Evolutionary conservation across 2,329 filamentous ascomycete genomes (phyloP).

Genomic region (Metarhizium album): DNA sequence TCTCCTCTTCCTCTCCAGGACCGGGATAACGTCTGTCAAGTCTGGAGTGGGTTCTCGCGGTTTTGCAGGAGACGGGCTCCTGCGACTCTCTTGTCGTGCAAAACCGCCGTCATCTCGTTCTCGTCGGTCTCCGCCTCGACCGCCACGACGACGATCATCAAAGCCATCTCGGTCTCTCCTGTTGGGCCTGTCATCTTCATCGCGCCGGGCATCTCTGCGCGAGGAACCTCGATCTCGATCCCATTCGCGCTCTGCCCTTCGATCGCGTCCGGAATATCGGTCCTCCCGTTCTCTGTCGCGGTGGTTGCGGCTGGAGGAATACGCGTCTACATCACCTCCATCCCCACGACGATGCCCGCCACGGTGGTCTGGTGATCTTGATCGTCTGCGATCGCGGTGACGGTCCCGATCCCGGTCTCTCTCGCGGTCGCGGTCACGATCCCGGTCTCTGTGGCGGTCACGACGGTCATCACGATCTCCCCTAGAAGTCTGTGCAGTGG

Average conservation of each 20-base stretch:
- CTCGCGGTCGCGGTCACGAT: conserved; percentile 35
- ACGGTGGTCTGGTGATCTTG: conserved; percentile 70
- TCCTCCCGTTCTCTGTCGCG: conserved; percentile 91
- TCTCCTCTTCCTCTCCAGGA: conserved; percentile 79
- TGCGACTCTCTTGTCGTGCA: conserved; percentile 43
- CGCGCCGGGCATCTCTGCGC: conserved; percentile 52
- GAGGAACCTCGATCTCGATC: conserved; percentile 56
- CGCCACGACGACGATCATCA: conserved; percentile 41
- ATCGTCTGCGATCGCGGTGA: conserved; percentile 58
- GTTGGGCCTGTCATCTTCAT: conserved; percentile 49
- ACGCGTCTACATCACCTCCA: conserved; percentile 68
- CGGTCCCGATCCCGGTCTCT: conserved; percentile 24
- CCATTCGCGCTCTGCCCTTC: conserved; percentile 64
- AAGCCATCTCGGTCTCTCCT: conserved; percentile 47
- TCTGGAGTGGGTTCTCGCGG: conserved; percentile 95
- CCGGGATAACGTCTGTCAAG: conserved; percentile 71
- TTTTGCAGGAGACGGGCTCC: conserved; percentile 71
- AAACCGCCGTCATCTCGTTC: conserved; percentile 26
- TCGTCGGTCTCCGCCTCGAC: conserved; percentile 28
- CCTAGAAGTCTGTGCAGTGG: conserved; percentile 15
- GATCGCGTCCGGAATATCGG: conserved; percentile 64
- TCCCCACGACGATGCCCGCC: conserved; percentile 57
- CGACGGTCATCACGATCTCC: conserved; percentile 23
- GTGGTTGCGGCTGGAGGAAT: conserved; percentile 87
- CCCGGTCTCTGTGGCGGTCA: conserved; percentile 62